Base-by-base conservation (phyloP, 768 basidiomycete species). In the Neoboletus magnificus region DNA sequence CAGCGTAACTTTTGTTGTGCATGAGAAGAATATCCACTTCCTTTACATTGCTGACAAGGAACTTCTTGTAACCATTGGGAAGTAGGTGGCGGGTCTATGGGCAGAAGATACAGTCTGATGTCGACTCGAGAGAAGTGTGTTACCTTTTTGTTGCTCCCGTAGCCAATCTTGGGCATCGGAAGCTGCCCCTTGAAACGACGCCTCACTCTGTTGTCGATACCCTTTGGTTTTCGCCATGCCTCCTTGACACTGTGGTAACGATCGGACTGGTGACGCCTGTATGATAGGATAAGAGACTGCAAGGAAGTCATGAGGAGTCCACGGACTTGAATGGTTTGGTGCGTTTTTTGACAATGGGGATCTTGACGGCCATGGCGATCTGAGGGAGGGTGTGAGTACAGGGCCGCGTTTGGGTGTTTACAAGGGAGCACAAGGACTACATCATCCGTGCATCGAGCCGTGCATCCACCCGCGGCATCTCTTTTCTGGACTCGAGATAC, bases 171-270 rank as follows among this genome's bases (percentile, higher is more conserved):
- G 71, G 95, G 95, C 96, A 98, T 98, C 62, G 93, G 82, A 55
- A 84, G 82, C 74, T 96, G 93, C 52, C 96, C 96, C 82, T 93
- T 97, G 82, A 93, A 93, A 69, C 91, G 86, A 65, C 91, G 85
- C 73, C 93, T 82, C 67, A 97, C 95, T 69, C 95, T 86, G 86
- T 98, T 98, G 74, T 98, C 96, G 67, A 98, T 98, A 92, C 96
- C 97, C 86, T 98, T 99, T 65, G 97, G 97, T 82, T 99, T 99
- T 75, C 97, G 84, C 97, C 97, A 99, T 81, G 91, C 81, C 81
- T 97, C 94, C 83, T 96, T 96, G 65, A 98, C 94, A 63, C 89
- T 79, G 74, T 91, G 85, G 81, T 97, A 98, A 71, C 96, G 90
- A 79, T 98, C 96, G 48, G 93, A 96, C 78, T 98, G 96, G 77